Evolutionary conservation across 805 yeast genomes (phyloP), one percentile per base, ranked within the genome.

Genomic region (Yamadazyma ubonensis): DNA sequence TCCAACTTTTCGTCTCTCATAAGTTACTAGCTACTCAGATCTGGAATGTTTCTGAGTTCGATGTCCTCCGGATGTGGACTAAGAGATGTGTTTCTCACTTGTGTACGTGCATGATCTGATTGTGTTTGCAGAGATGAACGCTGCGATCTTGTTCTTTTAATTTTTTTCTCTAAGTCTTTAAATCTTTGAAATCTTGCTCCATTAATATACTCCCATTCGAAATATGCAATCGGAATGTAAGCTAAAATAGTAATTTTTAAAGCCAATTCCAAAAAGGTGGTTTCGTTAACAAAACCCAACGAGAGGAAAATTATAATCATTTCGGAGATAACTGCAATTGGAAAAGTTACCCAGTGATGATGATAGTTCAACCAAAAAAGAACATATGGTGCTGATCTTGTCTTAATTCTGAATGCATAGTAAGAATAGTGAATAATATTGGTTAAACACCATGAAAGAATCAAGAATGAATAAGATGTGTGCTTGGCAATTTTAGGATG

Each of bases 401-500:
- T 63, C 43, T 63, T 67, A 20, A 58, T 46, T 41, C 49, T 56
- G 50, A 68, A 69, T 4, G 68, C 47, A 43, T 65, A 55, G 50
- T 65, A 70, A 3, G 54, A 45, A 41, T 46, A 64, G 44, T 67
- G 65, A 14, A 67, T 53, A 17, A 63, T 36, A 39, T 63, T 47
- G 32, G 54, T 52, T 20, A 55, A n/a, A 39, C 70, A 58, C 72
- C 72, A 69, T 16, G 64, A 46, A 9, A 52, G 6, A 5, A 70
- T 65, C 39, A 70, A 54, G 7, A 65, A 44, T 14, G 73, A 64
- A 50, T 68, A 70, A 6, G 67, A 50, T 2, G 66, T 60, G 49
- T 70, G 74, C 40, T 60, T 67, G 5, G 75, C 73, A 17, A 69
- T 50, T 32, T 53, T 60, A 4, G 73, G 73, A 41, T 64, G 68